Percentiles rank a stretch among this genome's conserved stretches.
phyloP scores from a whole-genome alignment of 345 rosid species.

The Isatis tinctoria region DNA sequence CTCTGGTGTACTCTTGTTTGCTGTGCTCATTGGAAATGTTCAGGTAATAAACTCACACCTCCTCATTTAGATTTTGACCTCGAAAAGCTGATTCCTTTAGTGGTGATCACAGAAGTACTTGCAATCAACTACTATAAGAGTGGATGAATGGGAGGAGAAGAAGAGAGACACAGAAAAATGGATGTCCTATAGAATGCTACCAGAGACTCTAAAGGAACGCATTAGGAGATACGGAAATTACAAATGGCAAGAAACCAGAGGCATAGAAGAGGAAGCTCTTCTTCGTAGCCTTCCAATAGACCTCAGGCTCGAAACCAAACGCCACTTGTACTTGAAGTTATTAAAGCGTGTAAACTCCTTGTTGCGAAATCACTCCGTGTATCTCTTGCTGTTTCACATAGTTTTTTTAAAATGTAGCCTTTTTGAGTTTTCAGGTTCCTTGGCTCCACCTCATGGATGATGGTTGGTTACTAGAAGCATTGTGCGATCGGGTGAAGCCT shows the following conservation, averaged over 20 bases:
- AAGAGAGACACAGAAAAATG: conserved; percentile 29
- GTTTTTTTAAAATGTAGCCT: background rate
- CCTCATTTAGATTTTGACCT: background rate
- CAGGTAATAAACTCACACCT: conserved; percentile 36
- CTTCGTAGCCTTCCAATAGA: conserved; percentile 11
- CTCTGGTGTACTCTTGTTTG: background rate
- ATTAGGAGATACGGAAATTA: conserved; percentile 15
- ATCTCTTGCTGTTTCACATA: no score
- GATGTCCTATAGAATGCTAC: conserved; percentile 21
- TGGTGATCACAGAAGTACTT: conserved; percentile 23
- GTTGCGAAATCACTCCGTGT: no score
- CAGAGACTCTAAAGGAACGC: conserved; percentile 1
- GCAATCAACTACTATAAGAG: conserved; percentile 15
- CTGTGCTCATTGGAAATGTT: conserved; percentile 37
- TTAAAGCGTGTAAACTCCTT: conserved; percentile 7
- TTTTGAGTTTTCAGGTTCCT: conserved; percentile 31
- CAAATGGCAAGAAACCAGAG: conserved; percentile 26
- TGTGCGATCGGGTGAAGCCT: conserved; percentile 25
- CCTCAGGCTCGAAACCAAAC: conserved; percentile 10
- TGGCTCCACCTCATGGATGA: conserved; percentile 32
- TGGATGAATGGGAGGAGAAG: conserved; percentile 28
- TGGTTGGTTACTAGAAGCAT: conserved; percentile 20
- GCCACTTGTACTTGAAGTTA: background rate
- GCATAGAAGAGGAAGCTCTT: conserved; percentile 18
- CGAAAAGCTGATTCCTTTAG: background rate